Evolutionary conservation across 2,329 filamentous ascomycete genomes (phyloP), one percentile per base, ranked within the genome.

Genomic region (Zalaria obscura): DNA sequence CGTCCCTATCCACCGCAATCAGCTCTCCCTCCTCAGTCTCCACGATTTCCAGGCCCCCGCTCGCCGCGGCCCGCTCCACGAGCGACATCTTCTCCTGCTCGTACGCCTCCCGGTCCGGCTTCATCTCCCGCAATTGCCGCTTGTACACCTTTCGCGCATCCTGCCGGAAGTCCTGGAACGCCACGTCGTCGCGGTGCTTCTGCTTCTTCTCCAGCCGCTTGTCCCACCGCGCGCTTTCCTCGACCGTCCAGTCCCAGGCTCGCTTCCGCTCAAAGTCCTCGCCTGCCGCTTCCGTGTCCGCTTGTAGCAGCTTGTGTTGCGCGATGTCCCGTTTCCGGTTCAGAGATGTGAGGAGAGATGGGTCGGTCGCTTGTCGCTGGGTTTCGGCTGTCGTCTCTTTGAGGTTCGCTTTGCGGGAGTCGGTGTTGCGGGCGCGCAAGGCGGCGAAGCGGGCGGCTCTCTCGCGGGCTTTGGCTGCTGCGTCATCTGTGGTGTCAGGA

Each of bases 211-310:
- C 83, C 60, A 93, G 67, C 28, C 88, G 80, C 65, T 80, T 81
- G 62, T 98, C 91, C 91, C 91, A 98, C 50, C 75, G 77, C 65
- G 95, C 91, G 52, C 78, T 83, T 65, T 98, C 91, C 49, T 98
- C 91, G 5, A 89, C 69, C 1, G 91, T 98, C 84, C 91, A 98
- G 66, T 96, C 91, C 91, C 91, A 98, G 1, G 91, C 91, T 34
- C 91, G 80, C 65, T 96, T 95, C 50, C 91, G 83, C 70, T 98
- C 91, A 56, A 96, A 98, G 61, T 96, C 91, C 42, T 84, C 86
- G 29, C 87, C 87, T 0, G 73, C 69, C 11, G 84, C 85, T 59
- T 88, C 84, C 2, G 87, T 80, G 54, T 95, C 87, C 3, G 87
- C 85, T 67, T 94, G 94, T 35, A 95, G 73, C 0, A 98, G 76